Evolutionary conservation across 2,329 filamentous ascomycete species (phyloP).

Genomic region (Hypoxylon sp.): DNA sequence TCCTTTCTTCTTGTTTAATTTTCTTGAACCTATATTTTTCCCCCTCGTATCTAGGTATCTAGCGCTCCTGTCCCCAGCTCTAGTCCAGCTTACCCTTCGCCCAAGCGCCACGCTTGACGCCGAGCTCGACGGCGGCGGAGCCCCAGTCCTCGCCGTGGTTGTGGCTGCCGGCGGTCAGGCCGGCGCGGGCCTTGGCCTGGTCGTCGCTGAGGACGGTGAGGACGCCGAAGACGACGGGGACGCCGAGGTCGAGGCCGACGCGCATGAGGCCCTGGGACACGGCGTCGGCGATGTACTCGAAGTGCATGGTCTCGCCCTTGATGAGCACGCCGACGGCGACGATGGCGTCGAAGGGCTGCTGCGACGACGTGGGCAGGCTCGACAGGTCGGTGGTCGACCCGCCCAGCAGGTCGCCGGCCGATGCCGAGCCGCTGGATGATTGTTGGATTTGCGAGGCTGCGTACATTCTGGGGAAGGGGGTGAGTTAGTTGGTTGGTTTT

Average conservation of each 20-base stretch:
- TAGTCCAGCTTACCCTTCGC: conserved; percentile 73
- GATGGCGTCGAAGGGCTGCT: conserved; percentile 86
- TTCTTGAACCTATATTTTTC: conserved; percentile 1
- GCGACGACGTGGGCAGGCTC: conserved; percentile 57
- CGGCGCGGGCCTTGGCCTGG: conserved; percentile 87
- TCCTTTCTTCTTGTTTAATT: not conserved
- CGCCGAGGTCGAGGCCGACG: conserved; percentile 87
- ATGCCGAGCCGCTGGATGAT: conserved; percentile 71
- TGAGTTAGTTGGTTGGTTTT: conserved; percentile 20
- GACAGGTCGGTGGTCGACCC: conserved; percentile 76
- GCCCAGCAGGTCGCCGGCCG: conserved; percentile 81
- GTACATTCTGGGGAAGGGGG: conserved; percentile 71
- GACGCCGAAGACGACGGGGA: conserved; percentile 92
- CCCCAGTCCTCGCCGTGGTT: conserved; percentile 99
- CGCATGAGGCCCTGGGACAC: conserved; percentile 95
- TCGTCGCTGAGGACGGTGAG: conserved; percentile 90
- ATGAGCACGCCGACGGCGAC: conserved; percentile 96
- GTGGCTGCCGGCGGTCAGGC: conserved; percentile 75
- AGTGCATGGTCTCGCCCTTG: conserved; percentile 99
- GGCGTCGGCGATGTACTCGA: conserved; percentile 96
- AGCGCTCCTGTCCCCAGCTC: conserved; percentile 8
- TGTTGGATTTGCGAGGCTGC: conserved; percentile 88
- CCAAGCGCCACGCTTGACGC: conserved; percentile 88
- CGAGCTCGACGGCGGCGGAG: conserved; percentile 91
- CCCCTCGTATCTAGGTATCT: too few species aligned